Base-by-base conservation (phyloP, 2,329 filamentous ascomycete species). In the Colletotrichum tanaceti region DNA sequence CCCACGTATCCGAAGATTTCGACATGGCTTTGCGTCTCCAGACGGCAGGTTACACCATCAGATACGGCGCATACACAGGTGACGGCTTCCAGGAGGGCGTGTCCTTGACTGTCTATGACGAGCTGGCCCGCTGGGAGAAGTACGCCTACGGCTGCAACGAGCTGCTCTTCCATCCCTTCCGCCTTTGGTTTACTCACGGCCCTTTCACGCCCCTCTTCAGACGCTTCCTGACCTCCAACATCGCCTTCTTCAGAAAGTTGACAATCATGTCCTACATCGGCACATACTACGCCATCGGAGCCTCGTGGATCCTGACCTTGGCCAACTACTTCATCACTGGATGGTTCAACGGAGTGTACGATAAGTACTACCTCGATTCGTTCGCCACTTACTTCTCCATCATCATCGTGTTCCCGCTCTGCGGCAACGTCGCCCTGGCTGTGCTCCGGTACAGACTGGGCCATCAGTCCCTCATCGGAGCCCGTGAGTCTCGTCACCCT, bases 1-100 rank as follows among this genome's bases (percentile, higher is more conserved):
- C 84, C 5, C 90, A 91, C 73, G 91, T 94, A 0, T 93, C 91
- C 0, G 91, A 94, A 70, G 91, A 94, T 73, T 93, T 93, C 63
- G 91, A 93, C 70, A 91, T 93, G 79, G 86, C 89, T 13, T 84
- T 94, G 1, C 89, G 91, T 43, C 83, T 93, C 5, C 91, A 94
- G 77, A 88, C 87, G 71, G 82, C 82, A 20, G 90, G 90, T 28
- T 92, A 91, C 77, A 84, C 88, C 43, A 87, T 93, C 53, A 89
- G 91, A 14, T 82, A 93, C 0, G 91, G 87, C 13, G 86, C 89
- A 0, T 93, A 92, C 79, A 87, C 90, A 62, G 86, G 87, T 43
- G 86, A 89, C 5, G 90, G 88, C 7, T 93, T 93, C 80, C 88
- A 93, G 74, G 90, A 93, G 73, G 90, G 90, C 70, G 90, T 93